Conservation (phyloP, 1,284 basidiomycete genomes). For the Porogramme epimiltina region DNA sequence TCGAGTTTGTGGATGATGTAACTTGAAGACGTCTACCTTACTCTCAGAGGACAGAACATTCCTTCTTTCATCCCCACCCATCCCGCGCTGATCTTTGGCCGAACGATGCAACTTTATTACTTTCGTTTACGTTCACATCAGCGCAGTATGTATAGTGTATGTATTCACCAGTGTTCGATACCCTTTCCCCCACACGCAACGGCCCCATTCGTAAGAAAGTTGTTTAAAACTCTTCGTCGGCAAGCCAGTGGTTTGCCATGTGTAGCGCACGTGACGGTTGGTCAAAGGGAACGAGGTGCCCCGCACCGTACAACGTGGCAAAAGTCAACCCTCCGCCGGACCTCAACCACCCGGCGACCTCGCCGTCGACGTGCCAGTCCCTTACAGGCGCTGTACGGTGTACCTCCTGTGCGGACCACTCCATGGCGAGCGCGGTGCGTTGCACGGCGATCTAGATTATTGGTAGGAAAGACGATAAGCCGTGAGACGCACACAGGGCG, state of each 20-base stretch:
- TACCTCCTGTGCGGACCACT: constrained; percentile 59
- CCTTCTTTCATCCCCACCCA: neutral
- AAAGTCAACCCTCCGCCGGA: constrained; percentile 64
- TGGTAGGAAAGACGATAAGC: neutral
- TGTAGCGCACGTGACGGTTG: constrained; percentile 53
- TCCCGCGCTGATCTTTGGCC: too few species aligned
- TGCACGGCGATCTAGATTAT: constrained; percentile 56
- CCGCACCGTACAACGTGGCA: constrained; percentile 59
- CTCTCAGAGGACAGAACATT: too few species aligned
- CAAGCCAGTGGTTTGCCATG: constrained; percentile 40
- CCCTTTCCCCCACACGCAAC: neutral
- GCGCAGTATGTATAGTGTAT: constrained; percentile 24
- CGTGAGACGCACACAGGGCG: constrained; percentile 43
- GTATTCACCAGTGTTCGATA: constrained; percentile 8
- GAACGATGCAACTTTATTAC: constrained; percentile 1
- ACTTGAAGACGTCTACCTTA: too few species aligned
- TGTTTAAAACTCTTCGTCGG: neutral
- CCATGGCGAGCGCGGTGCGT: constrained; percentile 57
- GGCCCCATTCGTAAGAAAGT: too few species aligned
- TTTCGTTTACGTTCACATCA: constrained; percentile 2
- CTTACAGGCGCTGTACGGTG: constrained; percentile 47
- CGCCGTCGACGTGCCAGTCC: constrained; percentile 56
- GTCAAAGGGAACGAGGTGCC: constrained; percentile 55
- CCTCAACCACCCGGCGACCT: constrained; percentile 59
- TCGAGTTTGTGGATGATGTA: neutral